Evolutionary conservation across 2,329 filamentous ascomycete species (phyloP).

Genomic region (Xylariaceae sp.): DNA sequence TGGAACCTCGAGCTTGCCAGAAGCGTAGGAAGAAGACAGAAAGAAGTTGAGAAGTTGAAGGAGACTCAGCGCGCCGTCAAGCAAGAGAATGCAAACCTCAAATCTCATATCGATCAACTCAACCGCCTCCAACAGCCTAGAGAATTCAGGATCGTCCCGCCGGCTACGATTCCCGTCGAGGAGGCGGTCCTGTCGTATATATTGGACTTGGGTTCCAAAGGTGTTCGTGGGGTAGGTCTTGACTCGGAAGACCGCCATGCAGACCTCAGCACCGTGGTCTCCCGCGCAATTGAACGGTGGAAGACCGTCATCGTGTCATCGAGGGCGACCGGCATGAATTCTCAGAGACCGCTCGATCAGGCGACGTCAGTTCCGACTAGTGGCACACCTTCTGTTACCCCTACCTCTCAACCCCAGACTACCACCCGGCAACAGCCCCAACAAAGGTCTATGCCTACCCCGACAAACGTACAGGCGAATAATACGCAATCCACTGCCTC

Average conservation of each 20-base stretch:
- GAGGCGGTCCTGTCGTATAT: constrained; percentile 51
- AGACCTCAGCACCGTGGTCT: constrained; percentile 55
- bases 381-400: constrained; percentile 19
- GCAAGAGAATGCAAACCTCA: constrained; percentile 61
- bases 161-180: constrained; percentile 56
- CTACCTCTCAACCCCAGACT: constrained; percentile 18
- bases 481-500: constrained; percentile 13
- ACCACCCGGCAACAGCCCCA: constrained; percentile 26
- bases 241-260: constrained; percentile 54
- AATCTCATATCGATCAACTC: constrained; percentile 61
- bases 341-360: constrained; percentile 53
- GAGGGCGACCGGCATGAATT: constrained; percentile 51
- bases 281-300: constrained; percentile 63
- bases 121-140: constrained; percentile 61
- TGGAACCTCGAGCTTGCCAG: constrained; percentile 66
- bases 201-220: constrained; percentile 49
- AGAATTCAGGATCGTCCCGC: constrained; percentile 58
- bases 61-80: constrained; percentile 53
- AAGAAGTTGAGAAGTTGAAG: constrained; percentile 55
- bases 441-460: constrained; percentile 19
- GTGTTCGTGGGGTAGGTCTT: constrained; percentile 47
- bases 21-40: constrained; percentile 59
- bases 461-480: constrained; percentile 12
- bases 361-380: constrained; percentile 27
- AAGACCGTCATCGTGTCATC: constrained; percentile 61